A percentile compares a stretch with the other conserved stretches of the same genome.
These are phyloP conservation scores for Basipetospora sp. DNA, from an alignment of 2,329 filamentous ascomycete genomes.

Conservation along the genomic window DNA sequence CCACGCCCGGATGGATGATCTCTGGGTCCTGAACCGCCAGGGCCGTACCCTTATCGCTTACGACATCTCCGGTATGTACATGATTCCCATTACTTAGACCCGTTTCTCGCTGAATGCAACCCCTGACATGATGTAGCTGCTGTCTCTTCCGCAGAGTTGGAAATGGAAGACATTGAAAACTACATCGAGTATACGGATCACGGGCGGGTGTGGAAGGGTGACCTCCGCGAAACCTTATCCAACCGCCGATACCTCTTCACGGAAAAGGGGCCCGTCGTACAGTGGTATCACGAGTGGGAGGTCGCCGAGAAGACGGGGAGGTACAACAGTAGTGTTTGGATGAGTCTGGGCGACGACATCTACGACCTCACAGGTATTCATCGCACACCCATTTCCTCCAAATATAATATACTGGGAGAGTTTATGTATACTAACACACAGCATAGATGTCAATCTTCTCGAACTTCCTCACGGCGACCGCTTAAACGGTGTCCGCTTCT, in stretches of 20 bases:
- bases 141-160: not conserved
- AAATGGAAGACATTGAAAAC: not conserved
- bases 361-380: conserved; percentile 10
- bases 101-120: conserved; percentile 3
- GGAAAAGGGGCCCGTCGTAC: not conserved
- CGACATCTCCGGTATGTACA: conserved; percentile 2
- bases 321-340: too few species aligned
- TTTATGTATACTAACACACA: too few species aligned
- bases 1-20: not conserved
- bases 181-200: not conserved
- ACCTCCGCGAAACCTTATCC: not conserved
- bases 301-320: too few species aligned
- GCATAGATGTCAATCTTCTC: not conserved
- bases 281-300: not conserved
- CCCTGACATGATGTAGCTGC: too few species aligned
- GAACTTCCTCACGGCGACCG: not conserved
- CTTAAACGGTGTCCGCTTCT: not conserved
- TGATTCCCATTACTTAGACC: conserved; percentile 1
- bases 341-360: conserved; percentile 6
- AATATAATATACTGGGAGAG: too few species aligned
- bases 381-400: not conserved
- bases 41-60: not conserved
- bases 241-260: not conserved
- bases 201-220: not conserved
- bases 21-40: not conserved